Conservation (phyloP, 2,329 filamentous ascomycete species). For the Verticillium zaregamsianum region DNA sequence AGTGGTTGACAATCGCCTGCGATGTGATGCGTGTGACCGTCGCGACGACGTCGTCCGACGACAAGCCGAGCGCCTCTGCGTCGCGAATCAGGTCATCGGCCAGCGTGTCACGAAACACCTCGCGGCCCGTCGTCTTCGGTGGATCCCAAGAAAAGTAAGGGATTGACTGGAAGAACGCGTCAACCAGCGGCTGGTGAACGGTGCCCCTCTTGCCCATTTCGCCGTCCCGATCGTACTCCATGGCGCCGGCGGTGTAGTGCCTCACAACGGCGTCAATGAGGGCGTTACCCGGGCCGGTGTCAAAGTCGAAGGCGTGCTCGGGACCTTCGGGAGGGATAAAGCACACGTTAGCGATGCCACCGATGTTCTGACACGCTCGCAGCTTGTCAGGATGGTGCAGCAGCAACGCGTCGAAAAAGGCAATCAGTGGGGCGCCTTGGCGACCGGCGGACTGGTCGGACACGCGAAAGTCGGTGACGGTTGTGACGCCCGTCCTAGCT, state of each 20-base stretch:
- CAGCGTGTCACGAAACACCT: constrained; percentile 55
- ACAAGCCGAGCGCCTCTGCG: constrained; percentile 37
- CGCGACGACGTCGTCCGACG: constrained; percentile 48
- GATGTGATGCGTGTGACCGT: constrained; percentile 57
- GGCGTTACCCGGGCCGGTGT: constrained; percentile 52
- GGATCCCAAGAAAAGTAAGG: constrained; percentile 47
- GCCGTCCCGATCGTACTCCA: constrained; percentile 48
- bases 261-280: constrained; percentile 54
- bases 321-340: constrained; percentile 48
- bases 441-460: constrained; percentile 52
- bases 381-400: constrained; percentile 53
- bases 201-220: constrained; percentile 43
- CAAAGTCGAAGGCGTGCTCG: constrained; percentile 42
- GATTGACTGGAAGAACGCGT: constrained; percentile 40
- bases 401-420: constrained; percentile 52
- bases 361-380: constrained; percentile 58
- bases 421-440: constrained; percentile 51
- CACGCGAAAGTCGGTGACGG: constrained; percentile 54
- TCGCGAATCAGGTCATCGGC: constrained; percentile 47
- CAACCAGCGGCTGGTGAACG: constrained; percentile 46
- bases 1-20: constrained; percentile 49
- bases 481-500: constrained; percentile 51
- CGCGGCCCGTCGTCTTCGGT: constrained; percentile 55
- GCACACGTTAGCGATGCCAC: constrained; percentile 57
- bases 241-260: constrained; percentile 45